A percentile compares a stretch with the other conserved stretches of the same genome.
These are phyloP conservation scores for Aspergillus ostianus DNA, from an alignment of 495 filamentous ascomycete genomes.

Conservation along the genomic window DNA sequence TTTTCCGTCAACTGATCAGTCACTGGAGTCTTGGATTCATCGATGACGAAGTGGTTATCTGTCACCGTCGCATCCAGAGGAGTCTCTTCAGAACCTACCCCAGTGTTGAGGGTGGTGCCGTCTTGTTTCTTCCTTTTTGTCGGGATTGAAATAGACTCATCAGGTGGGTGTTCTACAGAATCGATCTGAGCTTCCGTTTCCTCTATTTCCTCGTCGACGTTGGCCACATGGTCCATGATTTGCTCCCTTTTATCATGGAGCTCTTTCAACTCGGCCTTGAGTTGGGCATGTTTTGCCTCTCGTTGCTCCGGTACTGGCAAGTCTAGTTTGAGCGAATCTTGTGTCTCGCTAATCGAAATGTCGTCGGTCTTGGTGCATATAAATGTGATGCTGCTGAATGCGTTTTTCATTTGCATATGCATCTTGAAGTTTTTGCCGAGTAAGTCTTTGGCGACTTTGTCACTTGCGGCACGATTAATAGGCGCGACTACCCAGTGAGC, in stretches of 20 bases:
- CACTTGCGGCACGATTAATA: conserved; percentile 63
- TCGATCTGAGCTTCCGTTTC: conserved; percentile 27
- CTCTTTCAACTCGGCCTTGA: neutral
- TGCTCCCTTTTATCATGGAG: conserved; percentile 32
- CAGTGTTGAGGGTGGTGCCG: conserved; percentile 28
- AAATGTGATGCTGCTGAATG: conserved; percentile 55
- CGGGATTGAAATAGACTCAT: neutral
- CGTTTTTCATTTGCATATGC: conserved; percentile 64
- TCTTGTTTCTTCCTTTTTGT: conserved; percentile 25
- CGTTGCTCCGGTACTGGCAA: conserved; percentile 21
- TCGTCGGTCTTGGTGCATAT: conserved; percentile 72
- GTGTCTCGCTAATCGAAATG: conserved; percentile 53
- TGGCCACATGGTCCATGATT: conserved; percentile 33
- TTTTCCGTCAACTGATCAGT: neutral
- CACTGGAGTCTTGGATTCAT: neutral
- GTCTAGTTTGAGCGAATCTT: conserved; percentile 43
- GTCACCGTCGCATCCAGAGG: too few relatives aligned
- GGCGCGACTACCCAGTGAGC: conserved; percentile 58
- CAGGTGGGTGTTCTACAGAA: too few relatives aligned
- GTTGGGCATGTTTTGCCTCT: conserved; percentile 12
- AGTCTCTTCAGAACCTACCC: too few relatives aligned
- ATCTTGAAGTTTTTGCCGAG: conserved; percentile 60
- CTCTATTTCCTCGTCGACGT: conserved; percentile 30
- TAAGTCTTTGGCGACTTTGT: conserved; percentile 61
- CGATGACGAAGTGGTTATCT: too few relatives aligned